These are phyloP conservation scores for Cenchrus fungigraminus DNA, from an alignment of 176 grass and related monocot species.

Conservation along the genomic window DNA sequence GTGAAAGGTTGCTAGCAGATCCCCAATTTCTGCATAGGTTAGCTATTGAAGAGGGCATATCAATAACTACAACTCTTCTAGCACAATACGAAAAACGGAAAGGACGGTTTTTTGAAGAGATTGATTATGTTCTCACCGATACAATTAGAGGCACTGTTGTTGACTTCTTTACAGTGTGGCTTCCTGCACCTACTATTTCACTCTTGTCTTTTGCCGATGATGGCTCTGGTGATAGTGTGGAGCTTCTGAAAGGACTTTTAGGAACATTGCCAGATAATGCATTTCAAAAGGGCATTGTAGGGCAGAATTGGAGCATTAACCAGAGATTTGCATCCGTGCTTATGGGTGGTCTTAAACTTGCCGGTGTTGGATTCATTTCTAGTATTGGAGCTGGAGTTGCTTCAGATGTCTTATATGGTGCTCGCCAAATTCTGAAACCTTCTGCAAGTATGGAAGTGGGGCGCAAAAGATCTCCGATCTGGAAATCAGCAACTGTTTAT, in stretches of 20 bases:
- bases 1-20: slow-evolving; percentile 94
- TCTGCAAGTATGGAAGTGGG: slow-evolving; percentile 41
- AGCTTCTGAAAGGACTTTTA: slow-evolving; percentile 80
- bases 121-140: slow-evolving; percentile 95
- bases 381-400: slow-evolving; percentile 94
- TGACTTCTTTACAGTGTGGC: slow-evolving; percentile 99
- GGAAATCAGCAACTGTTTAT: slow-evolving; percentile 84
- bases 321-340: slow-evolving; percentile 89
- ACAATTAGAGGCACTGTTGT: slow-evolving; percentile 96
- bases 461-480: slow-evolving; percentile 71
- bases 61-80: slow-evolving; percentile 85
- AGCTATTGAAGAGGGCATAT: slow-evolving; percentile 95
- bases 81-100: slow-evolving; percentile 95
- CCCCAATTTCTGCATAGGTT: slow-evolving; percentile 87
- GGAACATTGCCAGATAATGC: slow-evolving; percentile 94
- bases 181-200: slow-evolving; percentile 94
- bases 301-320: slow-evolving; percentile 76
- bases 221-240: slow-evolving; percentile 74
- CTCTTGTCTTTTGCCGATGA: slow-evolving; percentile 79
- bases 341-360: slow-evolving; percentile 89
- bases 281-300: slow-evolving; percentile 83
- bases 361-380: slow-evolving; percentile 87
- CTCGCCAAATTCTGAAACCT: slow-evolving; percentile 67
- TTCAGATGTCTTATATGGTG: slow-evolving; percentile 74
- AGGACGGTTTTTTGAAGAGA: slow-evolving; percentile 89